Evolutionary conservation across 2,329 filamentous ascomycete species (phyloP), one percentile per base, ranked within the genome.

Genomic region (Claviceps quebecensis): DNA sequence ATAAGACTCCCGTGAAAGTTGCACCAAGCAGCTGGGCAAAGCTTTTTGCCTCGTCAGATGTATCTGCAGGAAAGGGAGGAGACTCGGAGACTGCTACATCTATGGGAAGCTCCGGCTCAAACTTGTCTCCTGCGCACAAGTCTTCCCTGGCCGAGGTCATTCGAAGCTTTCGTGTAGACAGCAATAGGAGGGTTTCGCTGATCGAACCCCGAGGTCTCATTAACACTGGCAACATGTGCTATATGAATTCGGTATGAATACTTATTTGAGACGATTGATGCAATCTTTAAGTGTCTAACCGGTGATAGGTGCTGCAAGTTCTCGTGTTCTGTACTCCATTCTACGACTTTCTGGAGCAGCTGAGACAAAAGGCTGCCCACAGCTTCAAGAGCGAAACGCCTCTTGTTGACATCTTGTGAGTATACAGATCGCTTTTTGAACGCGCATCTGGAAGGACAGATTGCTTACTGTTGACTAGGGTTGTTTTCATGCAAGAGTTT

Each of bases 141-240:
- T 81, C 63, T 65, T 83, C 86, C 17, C 72, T 95, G 49, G 83
- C 81, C 3, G 87, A 96, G 58, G 86, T 87, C 38, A 74, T 98
- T 49, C 77, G 77, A 48, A 78, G 80, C 29, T 93, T 90, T 65
- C 78, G 77, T 50, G 81, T 89, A 23, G 76, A 80, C 52, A 73
- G 74, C 39, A 75, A 76, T 39, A 71, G 78, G 36, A 87, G 84
- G 60, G 72, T 91, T 57, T 75, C 85, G 17, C 96, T 96, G 62
- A 76, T 98, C 48, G 88, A 97, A 69, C 93, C 93, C 48, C 81
- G 91, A 58, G 93, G 93, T 47, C 77, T 98, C 62, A 86, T 95
- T 58, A 98, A 98, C 69, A 94, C 91, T 41, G 93, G 93, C 48
- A 97, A 98, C 65, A 94, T 97, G 87, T 98, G 93, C 69, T 98